Evolutionary conservation across 1,139 yeast species (phyloP).

Genomic region (Scheffersomyces illinoinensis): DNA sequence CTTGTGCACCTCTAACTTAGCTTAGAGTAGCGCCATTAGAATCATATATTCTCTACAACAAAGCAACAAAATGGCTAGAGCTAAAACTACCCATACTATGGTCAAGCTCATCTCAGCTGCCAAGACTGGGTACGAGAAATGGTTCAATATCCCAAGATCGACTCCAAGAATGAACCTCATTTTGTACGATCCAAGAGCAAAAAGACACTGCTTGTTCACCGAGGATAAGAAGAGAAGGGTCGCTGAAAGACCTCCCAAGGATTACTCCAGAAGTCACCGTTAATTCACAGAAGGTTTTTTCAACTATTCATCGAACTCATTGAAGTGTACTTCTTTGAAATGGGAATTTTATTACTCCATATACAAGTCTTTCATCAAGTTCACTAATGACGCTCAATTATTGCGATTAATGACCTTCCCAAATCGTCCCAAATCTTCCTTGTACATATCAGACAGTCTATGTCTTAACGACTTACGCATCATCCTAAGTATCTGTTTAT

Average conservation of each 20-base stretch:
- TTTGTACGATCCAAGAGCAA: constrained; percentile 78
- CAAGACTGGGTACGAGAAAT: constrained; percentile 80
- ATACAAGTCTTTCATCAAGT: no score
- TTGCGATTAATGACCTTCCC: not conserved
- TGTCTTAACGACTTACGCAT: not conserved
- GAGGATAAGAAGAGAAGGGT: constrained; percentile 85
- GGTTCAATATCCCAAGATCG: constrained; percentile 79
- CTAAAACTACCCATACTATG: constrained; percentile 48
- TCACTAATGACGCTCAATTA: no score
- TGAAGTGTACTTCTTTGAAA: not conserved
- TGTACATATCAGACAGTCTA: not conserved
- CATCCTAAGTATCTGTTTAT: not conserved
- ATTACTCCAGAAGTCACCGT: constrained; percentile 53
- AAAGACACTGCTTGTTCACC: constrained; percentile 79
- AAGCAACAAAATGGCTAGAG: constrained; percentile 37
- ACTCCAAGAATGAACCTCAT: constrained; percentile 79
- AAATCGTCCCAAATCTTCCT: not conserved
- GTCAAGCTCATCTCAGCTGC: constrained; percentile 58
- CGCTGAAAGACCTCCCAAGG: constrained; percentile 62
- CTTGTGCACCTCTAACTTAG: not conserved
- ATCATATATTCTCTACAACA: not conserved
- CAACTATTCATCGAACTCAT: not conserved
- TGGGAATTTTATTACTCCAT: not conserved
- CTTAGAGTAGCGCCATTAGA: not conserved
- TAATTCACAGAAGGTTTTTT: constrained; percentile 1